Evolutionary conservation across 2,329 filamentous ascomycete species (phyloP).

Genomic region (Ramularia collo-cygni): DNA sequence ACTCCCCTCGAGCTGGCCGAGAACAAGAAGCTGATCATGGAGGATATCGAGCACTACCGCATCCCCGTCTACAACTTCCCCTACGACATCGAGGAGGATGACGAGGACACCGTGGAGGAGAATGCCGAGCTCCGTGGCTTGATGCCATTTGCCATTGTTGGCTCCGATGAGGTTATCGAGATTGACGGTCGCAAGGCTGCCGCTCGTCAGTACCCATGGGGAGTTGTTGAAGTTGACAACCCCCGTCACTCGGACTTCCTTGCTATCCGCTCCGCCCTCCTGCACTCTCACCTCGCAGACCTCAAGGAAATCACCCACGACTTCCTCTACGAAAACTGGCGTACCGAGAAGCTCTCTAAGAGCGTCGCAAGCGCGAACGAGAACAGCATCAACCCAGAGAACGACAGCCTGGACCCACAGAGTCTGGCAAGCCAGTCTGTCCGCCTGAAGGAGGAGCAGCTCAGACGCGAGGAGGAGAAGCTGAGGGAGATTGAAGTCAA

Average conservation of each 20-base stretch:
- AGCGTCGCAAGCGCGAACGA: conserved; percentile 70
- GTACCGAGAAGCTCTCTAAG: conserved; percentile 99
- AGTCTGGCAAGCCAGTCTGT: conserved; percentile 95
- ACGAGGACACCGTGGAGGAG: conserved; percentile 98
- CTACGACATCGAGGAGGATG: conserved; percentile 98
- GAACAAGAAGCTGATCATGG: conserved; percentile 99
- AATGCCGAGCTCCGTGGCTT: conserved; percentile 94
- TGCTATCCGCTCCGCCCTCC: conserved; percentile 88
- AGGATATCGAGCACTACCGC: conserved; percentile 99
- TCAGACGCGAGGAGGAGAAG: conserved; percentile 99
- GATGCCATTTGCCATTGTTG: conserved; percentile 99
- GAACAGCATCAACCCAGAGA: conserved; percentile 41
- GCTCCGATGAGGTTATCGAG: conserved; percentile 91
- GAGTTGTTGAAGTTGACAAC: conserved; percentile 98
- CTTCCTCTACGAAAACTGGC: conserved; percentile 99
- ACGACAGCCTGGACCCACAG: conserved; percentile 84
- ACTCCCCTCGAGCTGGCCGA: conserved; percentile 94
- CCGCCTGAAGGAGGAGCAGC: conserved; percentile 98
- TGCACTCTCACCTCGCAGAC: conserved; percentile 96
- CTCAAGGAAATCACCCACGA: conserved; percentile 99
- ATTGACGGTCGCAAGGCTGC: conserved; percentile 87
- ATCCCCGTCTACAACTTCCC: conserved; percentile 99
- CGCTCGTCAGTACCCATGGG: conserved; percentile 97
- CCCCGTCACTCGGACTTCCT: conserved; percentile 98
- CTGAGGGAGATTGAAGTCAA: conserved; percentile 98